Conservation (phyloP, 495 filamentous ascomycete genomes). For the Hypomontagnella submonticulosa region DNA sequence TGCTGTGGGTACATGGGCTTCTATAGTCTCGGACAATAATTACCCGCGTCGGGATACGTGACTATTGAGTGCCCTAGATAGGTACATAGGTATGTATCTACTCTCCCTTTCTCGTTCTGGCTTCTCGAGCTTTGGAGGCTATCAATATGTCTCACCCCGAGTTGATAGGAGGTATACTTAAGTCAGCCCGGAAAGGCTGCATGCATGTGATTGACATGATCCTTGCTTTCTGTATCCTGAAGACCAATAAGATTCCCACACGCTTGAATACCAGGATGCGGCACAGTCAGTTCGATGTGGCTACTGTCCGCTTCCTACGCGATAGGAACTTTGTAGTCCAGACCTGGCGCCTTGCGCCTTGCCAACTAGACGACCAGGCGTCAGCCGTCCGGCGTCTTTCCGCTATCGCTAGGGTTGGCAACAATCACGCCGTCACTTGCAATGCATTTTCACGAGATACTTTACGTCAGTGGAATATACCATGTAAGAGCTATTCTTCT, state of each 20-base stretch:
- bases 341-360: background rate
- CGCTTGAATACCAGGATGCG: slow-evolving; percentile 13
- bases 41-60: slow-evolving; percentile 21
- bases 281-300: slow-evolving; percentile 12
- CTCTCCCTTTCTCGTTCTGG: slow-evolving; percentile 19
- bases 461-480: slow-evolving; percentile 26
- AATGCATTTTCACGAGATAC: slow-evolving; percentile 4
- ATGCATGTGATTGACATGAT: slow-evolving; percentile 34
- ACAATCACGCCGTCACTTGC: slow-evolving; percentile 14
- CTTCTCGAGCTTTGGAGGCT: slow-evolving; percentile 15
- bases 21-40: slow-evolving; percentile 32
- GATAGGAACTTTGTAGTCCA: slow-evolving; percentile 29
- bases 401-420: slow-evolving; percentile 3
- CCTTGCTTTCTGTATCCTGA: slow-evolving; percentile 19
- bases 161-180: slow-evolving; percentile 23
- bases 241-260: slow-evolving; percentile 16
- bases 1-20: slow-evolving; percentile 22
- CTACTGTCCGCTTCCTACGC: slow-evolving; percentile 5
- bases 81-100: slow-evolving; percentile 37
- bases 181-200: slow-evolving; percentile 27
- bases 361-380: background rate
- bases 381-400: slow-evolving; percentile 6
- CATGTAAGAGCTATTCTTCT: slow-evolving; percentile 10
- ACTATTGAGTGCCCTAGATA: slow-evolving; percentile 13
- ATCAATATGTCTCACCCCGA: slow-evolving; percentile 36